Base-by-base conservation (phyloP, 106 monocot species). In the Acanthochlamys bracteata region DNA sequence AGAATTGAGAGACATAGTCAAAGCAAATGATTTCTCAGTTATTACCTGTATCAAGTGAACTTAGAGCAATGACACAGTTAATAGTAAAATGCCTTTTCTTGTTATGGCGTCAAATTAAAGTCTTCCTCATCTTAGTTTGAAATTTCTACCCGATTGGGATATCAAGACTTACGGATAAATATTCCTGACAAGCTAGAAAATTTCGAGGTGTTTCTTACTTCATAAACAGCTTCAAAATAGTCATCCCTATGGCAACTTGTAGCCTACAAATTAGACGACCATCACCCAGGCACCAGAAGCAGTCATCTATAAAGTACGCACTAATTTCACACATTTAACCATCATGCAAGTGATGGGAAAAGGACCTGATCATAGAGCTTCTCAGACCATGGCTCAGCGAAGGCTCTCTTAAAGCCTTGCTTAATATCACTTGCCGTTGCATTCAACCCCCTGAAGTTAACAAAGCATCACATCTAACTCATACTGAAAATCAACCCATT, bases 141-240 rank as follows among this genome's bases (percentile, higher is more conserved):
- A 33, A 33, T 4, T 49, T 17, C 12, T 49, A 14, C 49, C 9
- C 10, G 17, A 49, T 4, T 14, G 12, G 12, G 49, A 49, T 49
- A 49, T 49, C 15, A 49, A 49, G 49, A 49, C 10, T 17, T 49
- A 49, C 9, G 12, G 17, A 49, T 14, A 2, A 10, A 14, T 9
- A 14, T 4, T 17, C 2, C 12, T 49, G 17, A 49, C 12, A 49
- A 49, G 49, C 2, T 49, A 49, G 17, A 49, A 49, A 49, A 49
- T 14, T 14, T 49, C 10, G 17, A 49, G 49, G 49, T 12, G 10
- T 14, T 14, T 14, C 15, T 69, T 53, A 92, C 98, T 85, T 92
- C 63, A 59, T 92, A 99, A n/a, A 99, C 82, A 83, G 88, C 92
- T 74, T 92, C 92, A 71, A 92, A 99, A 63, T 89, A 99, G 65